These are phyloP conservation scores for Lentinula novae-zelandiae DNA, from an alignment of 1,284 basidiomycete species.

Conservation along the genomic window DNA sequence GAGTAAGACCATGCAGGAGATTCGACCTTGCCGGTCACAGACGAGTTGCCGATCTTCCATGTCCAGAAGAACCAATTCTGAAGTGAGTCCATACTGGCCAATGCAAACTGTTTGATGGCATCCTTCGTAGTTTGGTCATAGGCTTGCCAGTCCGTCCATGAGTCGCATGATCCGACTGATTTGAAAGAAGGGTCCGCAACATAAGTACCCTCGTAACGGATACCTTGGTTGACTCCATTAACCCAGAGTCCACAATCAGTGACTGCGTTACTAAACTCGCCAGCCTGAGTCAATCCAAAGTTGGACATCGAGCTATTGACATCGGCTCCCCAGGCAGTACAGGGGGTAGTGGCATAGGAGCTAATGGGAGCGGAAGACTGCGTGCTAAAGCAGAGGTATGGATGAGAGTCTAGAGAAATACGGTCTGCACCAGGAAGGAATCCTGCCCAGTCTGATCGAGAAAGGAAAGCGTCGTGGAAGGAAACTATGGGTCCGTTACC, in stretches of 20 bases:
- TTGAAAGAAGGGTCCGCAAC: conserved; percentile 31
- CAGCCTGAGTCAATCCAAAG: conserved; percentile 77
- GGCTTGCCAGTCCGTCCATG: conserved; percentile 71
- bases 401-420: conserved; percentile 75
- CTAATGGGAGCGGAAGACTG: conserved; percentile 58
- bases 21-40: conserved; percentile 60
- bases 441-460: conserved; percentile 56
- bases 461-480: conserved; percentile 80
- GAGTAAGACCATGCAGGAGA: conserved; percentile 88
- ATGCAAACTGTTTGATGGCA: conserved; percentile 61
- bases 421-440: conserved; percentile 82
- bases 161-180: conserved; percentile 50
- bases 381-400: conserved; percentile 65
- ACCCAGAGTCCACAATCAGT: conserved; percentile 83
- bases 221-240: conserved; percentile 78
- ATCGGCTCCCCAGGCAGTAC: conserved; percentile 58
- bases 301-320: conserved; percentile 59
- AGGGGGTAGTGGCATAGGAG: conserved; percentile 60
- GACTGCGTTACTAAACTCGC: conserved; percentile 79
- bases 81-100: conserved; percentile 84
- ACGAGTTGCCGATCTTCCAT: conserved; percentile 83
- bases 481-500: conserved; percentile 82
- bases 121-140: conserved; percentile 62
- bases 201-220: conserved; percentile 74
- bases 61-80: conserved; percentile 98